phyloP scores from a whole-genome alignment of 768 basidiomycete species.

The Podaxis sp. region DNA sequence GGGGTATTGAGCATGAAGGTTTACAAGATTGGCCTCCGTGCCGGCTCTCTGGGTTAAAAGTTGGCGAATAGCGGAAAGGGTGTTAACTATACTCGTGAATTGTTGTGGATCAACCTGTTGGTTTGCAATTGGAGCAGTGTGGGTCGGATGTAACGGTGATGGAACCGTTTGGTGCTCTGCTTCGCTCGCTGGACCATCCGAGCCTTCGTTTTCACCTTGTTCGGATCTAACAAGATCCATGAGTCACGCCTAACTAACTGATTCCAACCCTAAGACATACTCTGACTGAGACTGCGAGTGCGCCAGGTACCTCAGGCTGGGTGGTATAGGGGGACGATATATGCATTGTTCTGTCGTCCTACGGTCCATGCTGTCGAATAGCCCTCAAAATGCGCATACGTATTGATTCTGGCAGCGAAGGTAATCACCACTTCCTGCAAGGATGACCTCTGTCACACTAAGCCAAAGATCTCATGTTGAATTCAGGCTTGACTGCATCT shows the following conservation, averaged over 20 bases:
- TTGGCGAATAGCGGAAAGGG: neutral
- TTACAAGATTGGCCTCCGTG: neutral
- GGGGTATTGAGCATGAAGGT: neutral
- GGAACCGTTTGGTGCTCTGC: neutral
- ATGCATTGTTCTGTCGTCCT: constrained; percentile 2
- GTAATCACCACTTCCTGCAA: constrained; percentile 20
- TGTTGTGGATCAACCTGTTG: neutral
- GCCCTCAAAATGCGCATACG: neutral
- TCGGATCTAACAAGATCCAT: neutral
- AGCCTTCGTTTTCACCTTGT: neutral
- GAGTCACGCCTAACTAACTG: no score
- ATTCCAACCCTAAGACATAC: neutral
- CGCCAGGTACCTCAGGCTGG: constrained; percentile 2
- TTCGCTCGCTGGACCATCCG: constrained; percentile 1
- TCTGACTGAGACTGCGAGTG: constrained; percentile 1
- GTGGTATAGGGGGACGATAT: neutral
- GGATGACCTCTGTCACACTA: constrained; percentile 21
- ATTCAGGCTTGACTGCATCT: neutral
- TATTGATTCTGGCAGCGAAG: neutral
- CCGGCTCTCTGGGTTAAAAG: neutral
- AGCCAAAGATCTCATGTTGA: neutral
- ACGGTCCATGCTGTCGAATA: neutral
- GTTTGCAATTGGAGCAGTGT: neutral
- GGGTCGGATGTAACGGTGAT: neutral
- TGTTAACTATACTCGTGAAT: neutral